These are phyloP conservation scores for Kluyveromyces sp. DNA, from an alignment of 1,139 yeast genomes.

Conservation along the genomic window DNA sequence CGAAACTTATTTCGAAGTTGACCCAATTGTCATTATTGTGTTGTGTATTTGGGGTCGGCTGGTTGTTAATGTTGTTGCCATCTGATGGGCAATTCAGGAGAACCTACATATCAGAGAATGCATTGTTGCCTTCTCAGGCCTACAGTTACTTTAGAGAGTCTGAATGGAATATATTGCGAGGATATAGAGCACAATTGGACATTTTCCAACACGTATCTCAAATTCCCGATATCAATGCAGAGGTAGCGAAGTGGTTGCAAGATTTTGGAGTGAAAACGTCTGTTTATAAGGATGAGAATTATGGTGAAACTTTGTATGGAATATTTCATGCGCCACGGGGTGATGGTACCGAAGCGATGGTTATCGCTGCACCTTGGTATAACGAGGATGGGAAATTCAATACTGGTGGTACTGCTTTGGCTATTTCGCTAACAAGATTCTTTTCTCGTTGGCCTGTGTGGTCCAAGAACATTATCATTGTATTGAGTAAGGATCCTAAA, in stretches of 20 bases:
- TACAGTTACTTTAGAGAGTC: conserved; percentile 86
- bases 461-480: conserved; percentile 89
- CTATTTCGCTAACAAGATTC: conserved; percentile 68
- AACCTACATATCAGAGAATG: conserved; percentile 91
- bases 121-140: conserved; percentile 94
- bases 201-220: conserved; percentile 24
- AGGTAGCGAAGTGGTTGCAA: conserved; percentile 52
- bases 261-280: conserved; percentile 70
- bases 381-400: conserved; percentile 53
- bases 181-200: conserved; percentile 51
- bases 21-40: conserved; percentile 59
- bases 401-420: conserved; percentile 72
- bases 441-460: conserved; percentile 83
- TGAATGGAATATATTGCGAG: conserved; percentile 89
- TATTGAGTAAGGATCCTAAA: conserved; percentile 68
- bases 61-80: conserved; percentile 64
- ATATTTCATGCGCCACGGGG: conserved; percentile 90
- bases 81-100: conserved; percentile 71
- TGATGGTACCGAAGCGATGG: conserved; percentile 94
- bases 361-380: conserved; percentile 80
- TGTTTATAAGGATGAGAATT: conserved; percentile 35
- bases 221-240: conserved; percentile 36
- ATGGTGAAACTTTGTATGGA: conserved; percentile 62
- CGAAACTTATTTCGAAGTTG: conserved; percentile 46
- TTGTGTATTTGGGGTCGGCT: conserved; percentile 51